A percentile compares a stretch with the other conserved stretches of the same genome.
Conservation (phyloP, 352 stramenopile species). For the Phytophthora multivora region DNA sequence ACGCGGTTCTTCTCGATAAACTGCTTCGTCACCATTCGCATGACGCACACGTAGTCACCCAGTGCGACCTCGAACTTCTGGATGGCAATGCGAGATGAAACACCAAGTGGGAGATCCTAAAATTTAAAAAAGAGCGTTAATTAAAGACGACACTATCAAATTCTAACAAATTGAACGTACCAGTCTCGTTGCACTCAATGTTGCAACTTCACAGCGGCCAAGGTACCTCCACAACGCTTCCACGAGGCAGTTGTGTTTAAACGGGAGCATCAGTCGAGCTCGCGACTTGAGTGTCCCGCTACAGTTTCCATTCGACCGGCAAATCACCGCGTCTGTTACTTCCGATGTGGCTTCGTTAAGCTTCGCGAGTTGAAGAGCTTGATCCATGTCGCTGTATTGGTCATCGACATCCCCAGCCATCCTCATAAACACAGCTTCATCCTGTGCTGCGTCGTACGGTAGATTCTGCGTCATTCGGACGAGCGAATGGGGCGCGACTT, state of each 20-base stretch:
- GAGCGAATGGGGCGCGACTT: background rate
- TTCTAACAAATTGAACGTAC: background rate
- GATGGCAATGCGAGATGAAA: background rate
- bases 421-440: background rate
- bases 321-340: background rate
- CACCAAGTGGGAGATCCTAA: background rate
- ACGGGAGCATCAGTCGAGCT: background rate
- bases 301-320: background rate
- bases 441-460: background rate
- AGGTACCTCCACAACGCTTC: background rate
- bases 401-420: background rate
- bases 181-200: background rate
- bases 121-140: background rate
- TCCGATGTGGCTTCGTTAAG: background rate
- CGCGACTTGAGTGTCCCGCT: background rate
- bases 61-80: slow-evolving; percentile 1
- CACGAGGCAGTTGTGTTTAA: background rate
- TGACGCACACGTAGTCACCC: background rate
- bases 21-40: background rate
- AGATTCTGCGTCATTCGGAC: background rate
- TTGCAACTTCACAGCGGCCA: background rate
- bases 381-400: slow-evolving; percentile 1
- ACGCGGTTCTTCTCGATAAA: too few relatives aligned
- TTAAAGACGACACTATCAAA: background rate
- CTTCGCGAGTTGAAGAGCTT: background rate